Percentiles rank a stretch among this genome's conserved stretches.
Evolutionary conservation across 2,329 filamentous ascomycete genomes (phyloP).

Genomic region (Cladophialophora immunda): DNA sequence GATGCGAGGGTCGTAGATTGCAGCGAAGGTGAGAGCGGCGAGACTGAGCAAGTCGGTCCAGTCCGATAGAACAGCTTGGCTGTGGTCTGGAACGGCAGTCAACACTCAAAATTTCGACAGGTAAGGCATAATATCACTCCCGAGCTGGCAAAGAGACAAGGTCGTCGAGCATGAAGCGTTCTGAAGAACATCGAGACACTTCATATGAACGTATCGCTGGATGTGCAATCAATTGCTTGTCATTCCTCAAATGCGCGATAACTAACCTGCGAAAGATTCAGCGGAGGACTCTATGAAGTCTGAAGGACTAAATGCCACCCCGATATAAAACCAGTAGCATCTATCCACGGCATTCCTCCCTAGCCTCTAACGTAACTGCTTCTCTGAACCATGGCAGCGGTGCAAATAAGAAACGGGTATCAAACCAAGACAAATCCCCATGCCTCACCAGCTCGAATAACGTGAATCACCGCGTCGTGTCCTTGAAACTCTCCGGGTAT

Average conservation of each 20-base stretch:
- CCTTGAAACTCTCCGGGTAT: constrained; percentile 2
- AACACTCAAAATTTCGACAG: too few relatives aligned
- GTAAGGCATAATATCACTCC: too few relatives aligned
- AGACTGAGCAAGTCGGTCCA: too few relatives aligned
- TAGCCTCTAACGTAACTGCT: neutral
- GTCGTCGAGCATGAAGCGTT: too few relatives aligned
- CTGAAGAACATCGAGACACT: too few relatives aligned
- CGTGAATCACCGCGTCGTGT: neutral
- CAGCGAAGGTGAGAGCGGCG: too few relatives aligned
- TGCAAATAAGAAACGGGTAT: neutral
- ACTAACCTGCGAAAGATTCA: neutral
- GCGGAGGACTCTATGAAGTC: too few relatives aligned
- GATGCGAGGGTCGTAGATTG: too few relatives aligned
- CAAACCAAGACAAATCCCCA: neutral
- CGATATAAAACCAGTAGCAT: neutral
- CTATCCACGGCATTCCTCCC: neutral
- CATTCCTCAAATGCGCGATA: neutral
- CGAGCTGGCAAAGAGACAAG: too few relatives aligned
- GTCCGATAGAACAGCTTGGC: too few relatives aligned
- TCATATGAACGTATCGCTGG: neutral
- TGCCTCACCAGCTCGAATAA: neutral
- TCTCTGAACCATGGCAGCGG: neutral
- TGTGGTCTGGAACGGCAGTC: too few relatives aligned
- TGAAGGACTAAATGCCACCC: neutral
- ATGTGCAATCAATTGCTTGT: neutral